Base-by-base conservation (phyloP, 345 rosid species). In the Anastatica hierochuntica region DNA sequence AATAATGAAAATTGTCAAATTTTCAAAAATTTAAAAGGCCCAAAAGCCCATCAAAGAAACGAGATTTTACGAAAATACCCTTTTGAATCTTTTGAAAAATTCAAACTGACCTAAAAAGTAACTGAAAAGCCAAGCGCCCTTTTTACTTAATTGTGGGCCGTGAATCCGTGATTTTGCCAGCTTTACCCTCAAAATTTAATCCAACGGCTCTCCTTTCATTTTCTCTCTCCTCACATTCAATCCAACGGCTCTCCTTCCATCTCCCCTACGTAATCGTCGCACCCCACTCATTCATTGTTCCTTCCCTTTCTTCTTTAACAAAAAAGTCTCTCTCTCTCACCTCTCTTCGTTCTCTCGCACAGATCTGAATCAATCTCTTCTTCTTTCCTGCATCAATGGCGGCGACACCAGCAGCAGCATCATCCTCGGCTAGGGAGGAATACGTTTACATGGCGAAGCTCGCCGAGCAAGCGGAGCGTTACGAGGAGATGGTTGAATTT, bases 401-500 rank as follows among this genome's bases (percentile, higher is more conserved):
- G 5, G 68, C 65, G 49, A 7, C 21, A 42, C 27, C 43, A 33
- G 19, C 15, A 61, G n/a, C n/a, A n/a, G n/a, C n/a, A n/a, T n/a
- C n/a, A n/a, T n/a, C n/a, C n/a, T 62, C 75, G 5, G 54, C 90
- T 0, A 84, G 94, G 26, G 95, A 90, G 42, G 94, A 90, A 38
- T 58, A 39, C 51, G 94, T 90, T 1, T 90, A 85, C 86, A 77
- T n/a, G n/a, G n/a, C n/a, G n/a, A n/a, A n/a, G n/a, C n/a, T n/a
- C n/a, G n/a, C n/a, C n/a, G n/a, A n/a, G 72, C 95, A 85, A 62
- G 97, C 95, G 15, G 94, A 89, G 73, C 92, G 95, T 20, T 85
- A 88, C 68, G 92, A 88, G 69, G 97, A 88, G 59, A 88, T 88
- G 97, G 97, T 88, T 6, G 89, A 82, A 69, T 88, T 73, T 76